phyloP scores from a whole-genome alignment of 805 yeast genomes.

The Nakazawaea ambrosiae region DNA sequence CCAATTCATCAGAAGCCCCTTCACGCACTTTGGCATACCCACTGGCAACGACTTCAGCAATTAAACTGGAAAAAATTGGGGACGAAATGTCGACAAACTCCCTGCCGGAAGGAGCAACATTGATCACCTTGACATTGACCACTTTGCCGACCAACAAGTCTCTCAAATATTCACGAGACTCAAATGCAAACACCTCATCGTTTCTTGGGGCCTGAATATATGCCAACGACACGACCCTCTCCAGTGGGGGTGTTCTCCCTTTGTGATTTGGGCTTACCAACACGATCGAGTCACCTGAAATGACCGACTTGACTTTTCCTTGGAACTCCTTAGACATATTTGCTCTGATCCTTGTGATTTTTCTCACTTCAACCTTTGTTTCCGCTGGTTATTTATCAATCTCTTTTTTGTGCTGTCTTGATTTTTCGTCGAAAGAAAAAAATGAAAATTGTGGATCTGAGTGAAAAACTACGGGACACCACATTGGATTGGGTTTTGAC shows the following conservation, averaged over 20 bases:
- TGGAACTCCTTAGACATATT: conserved; percentile 25
- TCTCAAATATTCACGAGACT: conserved; percentile 57
- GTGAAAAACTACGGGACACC: too few species aligned
- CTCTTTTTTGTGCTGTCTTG: too few species aligned
- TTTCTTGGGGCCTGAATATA: conserved; percentile 52
- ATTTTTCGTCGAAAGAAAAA: too few species aligned
- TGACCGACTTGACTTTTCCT: conserved; percentile 64
- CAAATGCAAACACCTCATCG: conserved; percentile 44
- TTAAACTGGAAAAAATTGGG: conserved; percentile 55
- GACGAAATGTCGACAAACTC: conserved; percentile 69
- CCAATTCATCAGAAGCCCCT: conserved; percentile 38
- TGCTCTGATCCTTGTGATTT: background rate
- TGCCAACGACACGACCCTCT: conserved; percentile 58
- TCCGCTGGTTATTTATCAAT: too few species aligned
- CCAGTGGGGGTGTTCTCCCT: conserved; percentile 39
- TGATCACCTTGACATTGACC: conserved; percentile 50
- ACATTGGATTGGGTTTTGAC: too few species aligned
- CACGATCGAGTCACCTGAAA: conserved; percentile 66
- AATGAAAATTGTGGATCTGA: too few species aligned
- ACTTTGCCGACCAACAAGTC: conserved; percentile 56
- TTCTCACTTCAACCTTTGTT: too few species aligned
- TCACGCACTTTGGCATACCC: conserved; percentile 63
- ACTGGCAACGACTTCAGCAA: conserved; percentile 44
- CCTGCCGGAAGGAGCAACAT: conserved; percentile 45
- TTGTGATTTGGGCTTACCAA: conserved; percentile 43